These are phyloP conservation scores for Withania somnifera DNA, from an alignment of 305 asterid genomes.

Conservation along the genomic window DNA sequence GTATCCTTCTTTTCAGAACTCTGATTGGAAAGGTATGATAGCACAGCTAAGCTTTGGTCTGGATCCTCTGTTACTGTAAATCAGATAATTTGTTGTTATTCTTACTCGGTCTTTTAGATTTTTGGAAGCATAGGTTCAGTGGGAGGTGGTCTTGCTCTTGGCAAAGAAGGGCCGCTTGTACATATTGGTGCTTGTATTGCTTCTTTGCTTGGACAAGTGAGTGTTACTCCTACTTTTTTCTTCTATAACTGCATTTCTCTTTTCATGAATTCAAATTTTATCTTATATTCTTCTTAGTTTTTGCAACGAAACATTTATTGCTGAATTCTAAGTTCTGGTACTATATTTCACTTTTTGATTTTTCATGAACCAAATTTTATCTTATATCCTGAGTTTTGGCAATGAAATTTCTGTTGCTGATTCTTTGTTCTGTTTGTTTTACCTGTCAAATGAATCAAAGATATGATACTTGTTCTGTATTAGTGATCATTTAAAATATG, in stretches of 20 bases:
- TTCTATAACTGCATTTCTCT: neutral
- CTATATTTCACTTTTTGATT: neutral
- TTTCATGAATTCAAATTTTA: neutral
- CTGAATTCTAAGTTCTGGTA: neutral
- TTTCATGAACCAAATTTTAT: neutral
- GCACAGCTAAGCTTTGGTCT: slow-evolving; percentile 3
- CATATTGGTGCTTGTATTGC: slow-evolving; percentile 98
- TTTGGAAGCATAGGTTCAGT: slow-evolving; percentile 99
- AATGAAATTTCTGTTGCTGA: neutral
- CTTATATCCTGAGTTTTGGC: neutral
- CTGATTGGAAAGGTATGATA: slow-evolving; percentile 79
- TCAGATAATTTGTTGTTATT: slow-evolving; percentile 2
- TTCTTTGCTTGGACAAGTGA: slow-evolving; percentile 97
- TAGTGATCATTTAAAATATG: neutral
- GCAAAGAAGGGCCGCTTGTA: slow-evolving; percentile 99
- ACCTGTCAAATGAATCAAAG: neutral
- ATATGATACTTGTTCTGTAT: neutral
- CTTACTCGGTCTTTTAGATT: slow-evolving; percentile 34
- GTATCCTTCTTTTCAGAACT: slow-evolving; percentile 91
- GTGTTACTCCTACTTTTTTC: slow-evolving; percentile 7
- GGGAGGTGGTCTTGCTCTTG: slow-evolving; percentile 98
- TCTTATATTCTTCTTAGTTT: neutral
- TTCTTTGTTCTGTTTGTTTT: neutral
- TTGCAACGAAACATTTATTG: neutral
- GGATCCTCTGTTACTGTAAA: neutral